Evolutionary conservation across 371 early-diverging fungal genomes (phyloP), one percentile per base, ranked within the genome.

Genomic region (Lichtheimia ornata): DNA sequence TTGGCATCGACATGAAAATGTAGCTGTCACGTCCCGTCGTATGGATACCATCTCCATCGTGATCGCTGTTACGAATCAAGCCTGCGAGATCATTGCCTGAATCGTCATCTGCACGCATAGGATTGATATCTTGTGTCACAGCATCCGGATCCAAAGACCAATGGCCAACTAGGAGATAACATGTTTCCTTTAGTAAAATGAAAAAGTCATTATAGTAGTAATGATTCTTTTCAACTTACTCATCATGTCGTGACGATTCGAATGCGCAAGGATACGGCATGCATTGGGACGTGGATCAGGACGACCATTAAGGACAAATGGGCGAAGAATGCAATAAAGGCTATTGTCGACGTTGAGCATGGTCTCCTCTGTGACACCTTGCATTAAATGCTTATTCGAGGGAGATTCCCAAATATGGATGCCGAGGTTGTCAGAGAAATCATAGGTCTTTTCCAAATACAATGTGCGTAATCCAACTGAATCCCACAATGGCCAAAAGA

Each of bases 401-500:
- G 79, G 79, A 9, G 78, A 77, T 66, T 78, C 82, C 82, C 82
- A 81, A 27, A 78, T 64, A 58, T 81, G 82, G 0, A 73, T 74
- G 4, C 73, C 82, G 4, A 72, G 42, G 56, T 76, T 81, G n/a
- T 58, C 62, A 15, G 64, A 63, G 22, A 72, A 81, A 49, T 71
- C 72, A 50, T 78, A 78, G 0, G 70, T 70, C 43, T 81, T 78
- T 57, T 81, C 77, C 15, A 78, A 45, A 61, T 65, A 81, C 27
- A 76, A 43, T 2, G 76, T 71, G 40, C 79, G 72, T 49, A 81
- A 57, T 2, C 82, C 82, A 28, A 58, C 55, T 12, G 69, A 62
- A 51, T 78, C 82, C 82, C 82, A 81, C 3, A 81, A 56, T 13
- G 82, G 82, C 82, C 79, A 78, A 55, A 81, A 81, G 59, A 71